Conservation (phyloP, 495 filamentous ascomycete species). For the Xylaria longipes region DNA sequence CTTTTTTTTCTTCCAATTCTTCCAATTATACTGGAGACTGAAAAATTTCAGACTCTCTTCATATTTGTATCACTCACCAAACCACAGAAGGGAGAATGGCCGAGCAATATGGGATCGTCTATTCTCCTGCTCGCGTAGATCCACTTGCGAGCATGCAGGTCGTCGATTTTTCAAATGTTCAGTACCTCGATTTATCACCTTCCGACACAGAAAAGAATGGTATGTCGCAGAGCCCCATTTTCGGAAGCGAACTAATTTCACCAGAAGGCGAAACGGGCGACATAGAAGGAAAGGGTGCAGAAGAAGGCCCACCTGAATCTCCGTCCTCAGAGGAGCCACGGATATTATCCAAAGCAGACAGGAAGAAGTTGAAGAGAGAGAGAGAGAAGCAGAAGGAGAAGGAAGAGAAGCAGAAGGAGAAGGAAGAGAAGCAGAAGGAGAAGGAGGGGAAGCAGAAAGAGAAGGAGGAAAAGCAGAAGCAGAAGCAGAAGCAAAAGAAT, state of each 20-base stretch:
- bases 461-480: background rate
- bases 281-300: slow-evolving; percentile 24
- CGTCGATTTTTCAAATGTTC: slow-evolving; percentile 47
- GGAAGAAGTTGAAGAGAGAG: slow-evolving; percentile 32
- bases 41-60: background rate
- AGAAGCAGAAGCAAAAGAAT: background rate
- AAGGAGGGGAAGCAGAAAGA: background rate
- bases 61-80: slow-evolving; percentile 10
- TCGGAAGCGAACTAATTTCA: slow-evolving; percentile 16
- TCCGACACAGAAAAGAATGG: slow-evolving; percentile 43
- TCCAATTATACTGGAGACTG: background rate
- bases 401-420: background rate
- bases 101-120: slow-evolving; percentile 43
- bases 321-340: slow-evolving; percentile 1
- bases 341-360: slow-evolving; percentile 20
- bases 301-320: slow-evolving; percentile 25
- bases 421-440: background rate
- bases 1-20: background rate
- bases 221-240: slow-evolving; percentile 21
- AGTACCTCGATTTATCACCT: slow-evolving; percentile 43
- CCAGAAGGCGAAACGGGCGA: slow-evolving; percentile 29
- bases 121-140: slow-evolving; percentile 47
- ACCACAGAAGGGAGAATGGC: slow-evolving; percentile 30
- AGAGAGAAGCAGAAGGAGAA: background rate
- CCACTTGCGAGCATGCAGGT: slow-evolving; percentile 46